A percentile compares a stretch with the other conserved stretches of the same genome.
These are phyloP conservation scores for Wallemia ichthyophaga DNA, from an alignment of 1,284 basidiomycete genomes.

Conservation along the genomic window DNA sequence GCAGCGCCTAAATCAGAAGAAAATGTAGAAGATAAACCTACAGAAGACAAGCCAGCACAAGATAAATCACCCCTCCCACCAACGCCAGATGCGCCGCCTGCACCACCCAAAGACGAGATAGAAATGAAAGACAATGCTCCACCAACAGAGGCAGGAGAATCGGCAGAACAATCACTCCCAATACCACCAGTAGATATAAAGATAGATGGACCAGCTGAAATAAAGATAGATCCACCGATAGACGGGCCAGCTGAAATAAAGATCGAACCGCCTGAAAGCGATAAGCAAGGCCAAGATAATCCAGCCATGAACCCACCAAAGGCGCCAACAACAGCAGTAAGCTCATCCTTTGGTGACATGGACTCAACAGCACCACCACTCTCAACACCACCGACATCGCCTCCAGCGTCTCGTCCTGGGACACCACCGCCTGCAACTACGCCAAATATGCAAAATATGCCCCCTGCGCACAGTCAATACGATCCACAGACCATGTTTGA, in stretches of 20 bases:
- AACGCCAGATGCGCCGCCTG: neutral
- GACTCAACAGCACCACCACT: neutral
- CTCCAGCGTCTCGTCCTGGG: neutral
- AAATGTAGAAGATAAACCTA: too few relatives aligned
- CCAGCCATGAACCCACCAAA: neutral
- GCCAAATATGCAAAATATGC: too few relatives aligned
- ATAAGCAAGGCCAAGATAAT: too few relatives aligned
- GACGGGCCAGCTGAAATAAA: too few relatives aligned
- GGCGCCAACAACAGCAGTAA: neutral
- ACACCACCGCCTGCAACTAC: neutral
- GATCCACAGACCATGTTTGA: neutral
- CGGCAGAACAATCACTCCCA: neutral
- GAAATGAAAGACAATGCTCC: neutral
- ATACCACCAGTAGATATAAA: neutral
- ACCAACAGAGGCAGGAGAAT: neutral
- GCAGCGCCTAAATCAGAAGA: too few relatives aligned
- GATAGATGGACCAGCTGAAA: too few relatives aligned
- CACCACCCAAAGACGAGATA: neutral
- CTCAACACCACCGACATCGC: neutral
- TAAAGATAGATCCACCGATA: neutral
- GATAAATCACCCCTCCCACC: neutral
- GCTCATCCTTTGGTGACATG: neutral
- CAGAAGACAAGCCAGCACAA: neutral
- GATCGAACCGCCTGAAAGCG: too few relatives aligned
- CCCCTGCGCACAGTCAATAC: neutral